Evolutionary conservation across 306 rosid genomes (phyloP), one percentile per base, ranked within the genome.

Genomic region (Aeschynomene evenia): DNA sequence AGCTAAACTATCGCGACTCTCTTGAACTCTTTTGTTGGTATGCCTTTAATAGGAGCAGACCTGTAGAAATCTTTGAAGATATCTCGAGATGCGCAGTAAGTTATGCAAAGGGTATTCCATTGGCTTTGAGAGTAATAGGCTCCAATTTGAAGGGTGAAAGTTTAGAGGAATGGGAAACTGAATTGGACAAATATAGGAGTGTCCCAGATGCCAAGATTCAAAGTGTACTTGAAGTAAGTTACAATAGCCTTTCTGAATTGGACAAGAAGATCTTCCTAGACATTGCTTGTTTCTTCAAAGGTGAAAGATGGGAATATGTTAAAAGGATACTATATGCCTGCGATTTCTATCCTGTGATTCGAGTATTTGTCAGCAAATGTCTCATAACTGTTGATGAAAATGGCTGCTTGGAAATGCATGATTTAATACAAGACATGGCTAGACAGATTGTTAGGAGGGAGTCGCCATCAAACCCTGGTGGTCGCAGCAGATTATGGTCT

Each of bases 221-320:
- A 33, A 15, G 61, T 0, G 62, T 72, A 26, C 69, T 72, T 1
- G 22, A 34, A 49, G 26, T 9, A 60, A 49, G 69, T 20, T 72
- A 60, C 0, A 40, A 72, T 60, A 39, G 46, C 14, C n/a, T 72
- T 6, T n/a, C 1, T n/a, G 3, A 7, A 0, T 0, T 21, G 22
- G 42, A 46, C 28, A 48, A 68, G 22, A 1, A 1, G 1, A 14
- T 71, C 33, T 71, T 71, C 61, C 28, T 59, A 1, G 76, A 59
- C 36, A 45, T 59, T 4, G 68, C 76, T 46, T 72, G 69, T 28
- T 72, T 61, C 70, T 72, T 72, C 60, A 72, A 72, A 34, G 77
- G 77, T 20, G 52, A 61, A 16, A 60, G 0, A 60, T 1, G 1
- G 10, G 61, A 72, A 9, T 60, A 34, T 49, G 62, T 72, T 22